Evolutionary conservation across 306 rosid genomes (phyloP).

Genomic region (Echinosophora koreensis): DNA sequence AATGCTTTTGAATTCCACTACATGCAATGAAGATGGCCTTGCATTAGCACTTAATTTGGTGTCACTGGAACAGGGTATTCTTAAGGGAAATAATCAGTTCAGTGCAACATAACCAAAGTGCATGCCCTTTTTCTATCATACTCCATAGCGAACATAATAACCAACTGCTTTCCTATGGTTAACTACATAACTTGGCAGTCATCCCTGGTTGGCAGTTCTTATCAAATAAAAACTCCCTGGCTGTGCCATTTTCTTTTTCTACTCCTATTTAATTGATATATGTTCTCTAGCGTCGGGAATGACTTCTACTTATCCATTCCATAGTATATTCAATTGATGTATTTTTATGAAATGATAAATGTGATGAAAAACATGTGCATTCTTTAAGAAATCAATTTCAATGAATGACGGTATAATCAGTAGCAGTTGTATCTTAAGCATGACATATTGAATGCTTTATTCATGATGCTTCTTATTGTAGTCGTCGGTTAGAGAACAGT

Average conservation of each 20-base stretch:
- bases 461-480: slow-evolving; percentile 26
- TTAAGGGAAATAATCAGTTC: slow-evolving; percentile 10
- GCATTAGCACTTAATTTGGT: slow-evolving; percentile 28
- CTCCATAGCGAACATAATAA: slow-evolving; percentile 7
- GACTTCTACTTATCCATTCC: not conserved
- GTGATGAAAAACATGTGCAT: not conserved
- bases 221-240: not conserved
- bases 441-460: slow-evolving; percentile 24
- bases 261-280: slow-evolving; percentile 5
- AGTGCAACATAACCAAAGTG: not conserved
- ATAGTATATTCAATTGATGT: not conserved
- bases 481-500: slow-evolving; percentile 32
- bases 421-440: slow-evolving; percentile 2
- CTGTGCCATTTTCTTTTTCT: not conserved
- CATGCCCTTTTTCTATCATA: not conserved
- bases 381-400: slow-evolving; percentile 22
- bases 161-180: not conserved
- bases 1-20: slow-evolving; percentile 13
- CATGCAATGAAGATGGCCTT: slow-evolving; percentile 5
- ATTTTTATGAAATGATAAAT: slow-evolving; percentile 22
- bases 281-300: not conserved
- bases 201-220: slow-evolving; percentile 7
- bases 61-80: slow-evolving; percentile 15
- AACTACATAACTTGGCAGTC: not conserved
- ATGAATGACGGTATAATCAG: slow-evolving; percentile 11